Percentiles rank a stretch among this genome's conserved stretches.
phyloP scores from a whole-genome alignment of 1,284 basidiomycete species.

The Singerocomus inundabilis region DNA sequence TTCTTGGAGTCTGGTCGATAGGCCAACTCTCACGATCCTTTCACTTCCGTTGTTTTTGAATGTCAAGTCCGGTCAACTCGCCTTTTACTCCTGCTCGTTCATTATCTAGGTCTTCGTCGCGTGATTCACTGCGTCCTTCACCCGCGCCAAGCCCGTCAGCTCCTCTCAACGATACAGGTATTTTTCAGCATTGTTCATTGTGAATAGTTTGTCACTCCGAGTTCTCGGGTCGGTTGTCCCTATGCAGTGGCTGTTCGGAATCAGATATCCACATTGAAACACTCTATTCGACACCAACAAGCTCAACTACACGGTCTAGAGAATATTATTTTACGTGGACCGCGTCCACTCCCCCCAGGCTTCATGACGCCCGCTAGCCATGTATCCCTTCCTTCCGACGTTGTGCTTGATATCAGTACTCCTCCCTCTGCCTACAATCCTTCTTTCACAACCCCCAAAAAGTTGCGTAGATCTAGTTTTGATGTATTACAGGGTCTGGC shows the following conservation, averaged over 20 bases:
- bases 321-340: conserved; percentile 59
- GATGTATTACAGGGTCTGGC: conserved; percentile 69
- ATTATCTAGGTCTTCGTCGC: conserved; percentile 58
- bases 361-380: conserved; percentile 37
- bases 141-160: conserved; percentile 53
- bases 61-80: conserved; percentile 34
- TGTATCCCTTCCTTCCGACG: conserved; percentile 36
- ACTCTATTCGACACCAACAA: conserved; percentile 74
- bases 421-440: conserved; percentile 38
- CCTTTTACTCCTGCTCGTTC: conserved; percentile 35
- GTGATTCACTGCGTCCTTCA: conserved; percentile 48
- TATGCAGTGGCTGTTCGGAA: conserved; percentile 61
- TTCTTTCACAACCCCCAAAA: conserved; percentile 41
- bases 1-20: conserved; percentile 19
- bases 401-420: conserved; percentile 36
- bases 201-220: conserved; percentile 27
- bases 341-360: conserved; percentile 52
- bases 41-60: conserved; percentile 24
- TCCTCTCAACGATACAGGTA: conserved; percentile 59
- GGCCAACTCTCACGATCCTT: conserved; percentile 30
- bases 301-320: conserved; percentile 69
- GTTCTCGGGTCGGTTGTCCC: conserved; percentile 31
- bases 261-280: conserved; percentile 73
- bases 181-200: conserved; percentile 20
- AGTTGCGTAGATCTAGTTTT: conserved; percentile 62